Base-by-base conservation (phyloP, 305 asterid genomes). In the Fraxinus paxiana region DNA sequence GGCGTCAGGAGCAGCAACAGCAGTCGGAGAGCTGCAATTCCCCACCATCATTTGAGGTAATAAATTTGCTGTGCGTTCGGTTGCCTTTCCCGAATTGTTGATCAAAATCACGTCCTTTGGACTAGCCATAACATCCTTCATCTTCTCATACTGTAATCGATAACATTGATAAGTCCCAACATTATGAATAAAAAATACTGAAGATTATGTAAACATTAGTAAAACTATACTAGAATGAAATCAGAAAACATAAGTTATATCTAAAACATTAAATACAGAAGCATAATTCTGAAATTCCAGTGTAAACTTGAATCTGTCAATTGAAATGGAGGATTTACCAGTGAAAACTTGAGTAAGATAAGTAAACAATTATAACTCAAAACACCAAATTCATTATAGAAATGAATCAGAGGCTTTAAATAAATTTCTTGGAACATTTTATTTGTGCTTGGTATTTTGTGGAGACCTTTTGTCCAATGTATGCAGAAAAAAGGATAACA, bases 61-160 rank as follows among this genome's bases (percentile, higher is more conserved):
- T 18, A 72, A 35, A 12, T 72, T 79, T 54, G 38, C 8, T 3
- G 77, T 31, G 18, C 59, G 84, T 12, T 79, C 89, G 0, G 75
- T 67, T 22, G 79, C 78, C 35, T 69, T 82, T 46, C 75, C 84
- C 31, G 83, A 6, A 41, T 59, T 24, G 33, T 89, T 73, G 76
- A 88, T 22, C 3, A 81, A 48, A 28, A 82, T 65, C 79, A 81
- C 78, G 26, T 85, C 87, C 87, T 82, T 84, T 63, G 78, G 15
- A 54, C 51, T 81, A 37, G 31, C 73, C 78, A 78, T 2, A 6
- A 31, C 37, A 51, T n/a, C 84, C 61, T 79, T 85, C 84, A 90
- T 78, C 77, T 46, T 71, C 76, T 90, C 91, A 38, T 84, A 86
- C 94, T 90, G 89, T 74, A 41, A 56, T 26, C 48, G 69, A 6